phyloP scores from a whole-genome alignment of 805 yeast genomes.

The Maudiozyma pseudohumilis region DNA sequence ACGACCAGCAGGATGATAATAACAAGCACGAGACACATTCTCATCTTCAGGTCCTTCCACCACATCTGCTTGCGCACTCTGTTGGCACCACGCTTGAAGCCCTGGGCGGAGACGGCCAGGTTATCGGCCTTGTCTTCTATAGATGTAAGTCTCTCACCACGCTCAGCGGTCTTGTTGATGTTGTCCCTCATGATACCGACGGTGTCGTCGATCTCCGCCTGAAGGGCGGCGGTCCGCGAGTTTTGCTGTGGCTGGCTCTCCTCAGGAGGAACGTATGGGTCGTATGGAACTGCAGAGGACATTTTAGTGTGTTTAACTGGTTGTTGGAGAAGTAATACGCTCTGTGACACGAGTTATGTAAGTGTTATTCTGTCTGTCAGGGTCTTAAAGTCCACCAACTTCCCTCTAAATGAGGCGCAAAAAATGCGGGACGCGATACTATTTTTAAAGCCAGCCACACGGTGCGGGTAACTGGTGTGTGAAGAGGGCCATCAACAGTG shows the following conservation, averaged over 20 bases:
- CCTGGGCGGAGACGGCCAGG: slow-evolving; percentile 84
- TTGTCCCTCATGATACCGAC: slow-evolving; percentile 97
- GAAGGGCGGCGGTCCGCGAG: slow-evolving; percentile 69
- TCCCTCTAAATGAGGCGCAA: no score
- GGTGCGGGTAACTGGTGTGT: no score
- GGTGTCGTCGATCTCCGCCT: slow-evolving; percentile 90
- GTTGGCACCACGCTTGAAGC: slow-evolving; percentile 93
- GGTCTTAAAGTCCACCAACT: no score
- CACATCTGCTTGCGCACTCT: slow-evolving; percentile 97
- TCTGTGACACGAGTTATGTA: no score
- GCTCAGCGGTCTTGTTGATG: slow-evolving; percentile 87
- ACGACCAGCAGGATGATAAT: slow-evolving; percentile 77
- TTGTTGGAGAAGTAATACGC: no score
- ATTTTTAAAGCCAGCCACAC: no score
- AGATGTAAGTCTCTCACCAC: slow-evolving; percentile 85
- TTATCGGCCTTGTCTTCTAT: slow-evolving; percentile 90
- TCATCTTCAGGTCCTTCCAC: slow-evolving; percentile 97
- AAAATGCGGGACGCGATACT: no score
- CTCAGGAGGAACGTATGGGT: slow-evolving; percentile 70
- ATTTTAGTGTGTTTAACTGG: slow-evolving; percentile 28
- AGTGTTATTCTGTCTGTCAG: no score
- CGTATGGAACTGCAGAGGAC: slow-evolving; percentile 78
- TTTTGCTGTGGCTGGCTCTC: slow-evolving; percentile 22
- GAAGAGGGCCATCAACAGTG: no score
- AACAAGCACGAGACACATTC: slow-evolving; percentile 75